Conservation (phyloP, 257 asterid species). For the Scutellaria barbata region DNA sequence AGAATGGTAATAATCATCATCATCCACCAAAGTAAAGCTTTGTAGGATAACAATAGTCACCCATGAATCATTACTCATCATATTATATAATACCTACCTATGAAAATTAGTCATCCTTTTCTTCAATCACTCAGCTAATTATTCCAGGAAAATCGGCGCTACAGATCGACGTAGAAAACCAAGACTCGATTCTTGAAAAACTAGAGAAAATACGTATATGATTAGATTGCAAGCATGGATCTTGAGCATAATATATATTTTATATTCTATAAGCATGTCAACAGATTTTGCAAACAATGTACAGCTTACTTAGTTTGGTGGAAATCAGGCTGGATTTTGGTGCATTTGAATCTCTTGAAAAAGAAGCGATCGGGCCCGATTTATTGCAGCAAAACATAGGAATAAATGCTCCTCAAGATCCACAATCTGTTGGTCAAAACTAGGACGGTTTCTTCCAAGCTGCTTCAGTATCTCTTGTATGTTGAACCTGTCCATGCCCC, state of each 20-base stretch:
- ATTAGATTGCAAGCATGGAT: not conserved
- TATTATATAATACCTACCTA: not conserved
- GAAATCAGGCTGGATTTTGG: slow-evolving; percentile 32
- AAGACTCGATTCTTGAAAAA: slow-evolving; percentile 1
- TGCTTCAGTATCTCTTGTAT: slow-evolving; percentile 79
- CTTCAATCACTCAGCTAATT: slow-evolving; percentile 32
- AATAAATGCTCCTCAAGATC: slow-evolving; percentile 91
- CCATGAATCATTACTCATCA: slow-evolving; percentile 9
- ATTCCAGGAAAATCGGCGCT: slow-evolving; percentile 2
- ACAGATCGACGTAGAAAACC: not conserved
- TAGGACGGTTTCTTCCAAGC: slow-evolving; percentile 60
- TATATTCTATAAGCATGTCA: too few relatives aligned
- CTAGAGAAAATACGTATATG: too few relatives aligned
- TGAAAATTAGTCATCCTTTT: slow-evolving; percentile 3
- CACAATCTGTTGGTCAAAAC: slow-evolving; percentile 58
- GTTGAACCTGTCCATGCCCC: slow-evolving; percentile 67
- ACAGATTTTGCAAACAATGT: not conserved
- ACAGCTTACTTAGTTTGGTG: slow-evolving; percentile 29
- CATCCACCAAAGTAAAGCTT: slow-evolving; percentile 19
- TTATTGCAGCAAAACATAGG: slow-evolving; percentile 76
- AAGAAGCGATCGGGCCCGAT: slow-evolving; percentile 71
- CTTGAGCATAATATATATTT: too few relatives aligned
- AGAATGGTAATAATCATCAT: slow-evolving; percentile 30
- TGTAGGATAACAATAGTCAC: slow-evolving; percentile 10
- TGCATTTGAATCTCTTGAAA: slow-evolving; percentile 53